Base-by-base conservation (phyloP, 768 basidiomycete species). In the Leccinum subtestaceum region DNA sequence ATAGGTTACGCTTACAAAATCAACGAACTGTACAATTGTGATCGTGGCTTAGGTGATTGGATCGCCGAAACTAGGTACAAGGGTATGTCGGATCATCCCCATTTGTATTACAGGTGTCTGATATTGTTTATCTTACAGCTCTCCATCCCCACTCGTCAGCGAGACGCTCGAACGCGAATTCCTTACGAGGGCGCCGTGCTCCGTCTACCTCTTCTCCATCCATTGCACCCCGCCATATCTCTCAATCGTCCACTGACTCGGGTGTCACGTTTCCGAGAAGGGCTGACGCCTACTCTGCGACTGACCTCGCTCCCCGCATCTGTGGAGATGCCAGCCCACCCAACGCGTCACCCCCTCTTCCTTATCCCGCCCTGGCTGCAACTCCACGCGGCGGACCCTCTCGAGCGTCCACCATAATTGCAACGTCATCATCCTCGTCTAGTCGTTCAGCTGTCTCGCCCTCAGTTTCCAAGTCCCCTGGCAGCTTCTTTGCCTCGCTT, bases 1-100 rank as follows among this genome's bases (percentile, higher is more conserved):
- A 68, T 75, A 23, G 83, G 85, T 38, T 95, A 95, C 65, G 87
- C 89, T 25, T 75, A 78, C 63, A 95, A 93, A 76, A 91, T 95
- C 62, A 91, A 92, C 66, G 91, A 94, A 68, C 71, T 95, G 19
- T 84, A 84, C 56, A 76, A 79, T 60, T 85, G 84, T 66, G 89
- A 93, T 65, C 88, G 88, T 64, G 91, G 93, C 32, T 74, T 95
- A 54, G 75, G 76, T 19, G 85, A 88, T n/a, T 95, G 93, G 93
- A 73, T 93, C 25, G 63, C 75, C 40, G 80, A 82, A 57, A 80
- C 80, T 56, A 82, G 74, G 62, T 73, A 77, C 55, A 79, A 80
- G 79, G 81, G 91, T 89, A 65, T 25, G 62, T 58, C 47, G 27
- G 6, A 48, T 49, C 27, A 25, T 60, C 17, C 3, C 47, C n/a